Percentiles rank a stretch among this genome's conserved stretches.
Conservation (phyloP, 805 yeast genomes). For the Wickerhamiella azymoides region DNA sequence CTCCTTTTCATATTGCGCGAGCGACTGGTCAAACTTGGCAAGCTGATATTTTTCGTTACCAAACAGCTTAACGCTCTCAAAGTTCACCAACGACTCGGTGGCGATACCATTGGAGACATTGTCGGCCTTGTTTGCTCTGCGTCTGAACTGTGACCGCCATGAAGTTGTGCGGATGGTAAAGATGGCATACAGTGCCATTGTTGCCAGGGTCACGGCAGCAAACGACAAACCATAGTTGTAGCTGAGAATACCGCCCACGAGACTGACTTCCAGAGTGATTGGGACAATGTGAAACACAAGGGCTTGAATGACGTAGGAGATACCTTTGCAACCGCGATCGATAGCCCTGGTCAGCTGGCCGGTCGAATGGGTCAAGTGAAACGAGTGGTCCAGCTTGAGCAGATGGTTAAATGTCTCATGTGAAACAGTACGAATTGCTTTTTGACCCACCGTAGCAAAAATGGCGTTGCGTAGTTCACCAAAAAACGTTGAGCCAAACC, state of each 20-base stretch:
- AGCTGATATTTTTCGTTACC: conserved; percentile 79
- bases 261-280: conserved; percentile 76
- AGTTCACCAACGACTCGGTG: conserved; percentile 82
- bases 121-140: conserved; percentile 84
- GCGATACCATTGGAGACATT: conserved; percentile 93
- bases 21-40: conserved; percentile 60
- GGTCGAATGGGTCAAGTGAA: conserved; percentile 83
- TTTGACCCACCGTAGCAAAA: conserved; percentile 89
- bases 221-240: conserved; percentile 81
- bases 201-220: conserved; percentile 75
- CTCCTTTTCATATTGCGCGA: conserved; percentile 58
- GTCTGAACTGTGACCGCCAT: conserved; percentile 88
- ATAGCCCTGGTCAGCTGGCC: conserved; percentile 95
- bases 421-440: conserved; percentile 84
- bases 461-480: conserved; percentile 93
- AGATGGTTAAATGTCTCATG: conserved; percentile 74
- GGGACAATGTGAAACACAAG: conserved; percentile 98
- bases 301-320: conserved; percentile 79
- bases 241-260: conserved; percentile 86
- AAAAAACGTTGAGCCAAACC: conserved; percentile 87
- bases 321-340: conserved; percentile 96
- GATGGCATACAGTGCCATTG: conserved; percentile 77
- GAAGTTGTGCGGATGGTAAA: conserved; percentile 89
- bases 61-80: conserved; percentile 81
- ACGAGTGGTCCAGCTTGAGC: conserved; percentile 69